These are phyloP conservation scores for Pezicula neosporulosa DNA, from an alignment of 2,329 filamentous ascomycete genomes.

Conservation along the genomic window DNA sequence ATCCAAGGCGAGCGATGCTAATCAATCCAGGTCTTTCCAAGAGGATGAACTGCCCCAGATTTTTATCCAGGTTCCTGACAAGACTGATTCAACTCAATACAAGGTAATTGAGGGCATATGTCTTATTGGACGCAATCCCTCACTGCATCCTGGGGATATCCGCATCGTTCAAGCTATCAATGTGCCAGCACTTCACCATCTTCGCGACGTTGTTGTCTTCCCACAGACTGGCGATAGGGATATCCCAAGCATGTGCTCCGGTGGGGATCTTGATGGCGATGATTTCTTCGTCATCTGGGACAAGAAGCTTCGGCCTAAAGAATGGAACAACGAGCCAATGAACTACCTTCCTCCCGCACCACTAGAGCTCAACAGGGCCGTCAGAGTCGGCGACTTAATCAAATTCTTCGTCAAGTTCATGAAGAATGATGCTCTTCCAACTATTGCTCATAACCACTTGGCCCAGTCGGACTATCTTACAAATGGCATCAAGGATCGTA, in stretches of 20 bases:
- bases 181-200: slow-evolving; percentile 65
- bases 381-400: slow-evolving; percentile 70
- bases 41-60: slow-evolving; percentile 70
- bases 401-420: slow-evolving; percentile 90
- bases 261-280: slow-evolving; percentile 92
- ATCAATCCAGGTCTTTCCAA: slow-evolving; percentile 16
- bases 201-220: slow-evolving; percentile 84
- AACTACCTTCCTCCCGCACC: slow-evolving; percentile 62
- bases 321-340: slow-evolving; percentile 77
- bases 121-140: slow-evolving; percentile 86
- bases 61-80: slow-evolving; percentile 75
- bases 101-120: slow-evolving; percentile 73
- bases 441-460: slow-evolving; percentile 80
- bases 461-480: slow-evolving; percentile 65
- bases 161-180: slow-evolving; percentile 84
- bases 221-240: slow-evolving; percentile 80
- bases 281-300: slow-evolving; percentile 97
- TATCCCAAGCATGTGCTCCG: slow-evolving; percentile 90
- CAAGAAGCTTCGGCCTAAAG: slow-evolving; percentile 60
- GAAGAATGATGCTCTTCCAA: slow-evolving; percentile 79
- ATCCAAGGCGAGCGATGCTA: slow-evolving; percentile 29
- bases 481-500: slow-evolving; percentile 60
- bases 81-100: slow-evolving; percentile 48
- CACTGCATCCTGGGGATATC: slow-evolving; percentile 88
- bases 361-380: slow-evolving; percentile 52